Evolutionary conservation across 169 alveolate species (phyloP), one percentile per base, ranked within the genome.

Genomic region (Plasmodium adleri): DNA sequence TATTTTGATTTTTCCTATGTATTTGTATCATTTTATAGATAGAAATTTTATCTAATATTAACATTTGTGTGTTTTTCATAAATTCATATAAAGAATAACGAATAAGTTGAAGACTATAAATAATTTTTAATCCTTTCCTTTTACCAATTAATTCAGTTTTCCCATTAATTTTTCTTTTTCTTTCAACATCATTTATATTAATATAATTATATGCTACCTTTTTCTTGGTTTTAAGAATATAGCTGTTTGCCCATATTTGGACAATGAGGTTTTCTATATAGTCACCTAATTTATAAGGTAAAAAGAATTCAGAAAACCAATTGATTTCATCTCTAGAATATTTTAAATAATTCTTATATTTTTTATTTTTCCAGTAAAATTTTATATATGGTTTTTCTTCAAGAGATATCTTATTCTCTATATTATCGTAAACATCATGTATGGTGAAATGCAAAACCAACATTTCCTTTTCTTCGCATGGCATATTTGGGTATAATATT

Each of bases 11-110:
- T 54, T 58, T 52, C 15, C 28, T 76, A 76, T 76, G 62, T 17
- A 76, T 39, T 68, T 76, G 88, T 54, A 76, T 63, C 88, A 76
- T 76, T 76, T 76, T 76, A 47, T 76, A 76, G 52, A 76, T 64
- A 49, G 88, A 76, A 26, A 76, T 76, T 63, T 76, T 76, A 15
- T 67, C 74, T 7, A 76, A 68, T 50, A 76, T 76, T 8, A 56
- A 26, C 49, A 10, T 45, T 47, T 66, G 75, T 12, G 74, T 58
- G 10, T n/a, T 76, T 63, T 76, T 76, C 76, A 76, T 76, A 26
- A 76, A 56, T 26, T n/a, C 66, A 54, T 62, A 76, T 50, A 76
- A 76, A 17, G 76, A 47, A 56, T 76, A 49, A 22, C 22, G 66
- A 8, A 76, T 76, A 28, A 63, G 49, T 63, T 76, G 76, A 39